A percentile compares a stretch with the other conserved stretches of the same genome.
Evolutionary conservation across 306 rosid species (phyloP).

Genomic region (Cucumis cinereus): DNA sequence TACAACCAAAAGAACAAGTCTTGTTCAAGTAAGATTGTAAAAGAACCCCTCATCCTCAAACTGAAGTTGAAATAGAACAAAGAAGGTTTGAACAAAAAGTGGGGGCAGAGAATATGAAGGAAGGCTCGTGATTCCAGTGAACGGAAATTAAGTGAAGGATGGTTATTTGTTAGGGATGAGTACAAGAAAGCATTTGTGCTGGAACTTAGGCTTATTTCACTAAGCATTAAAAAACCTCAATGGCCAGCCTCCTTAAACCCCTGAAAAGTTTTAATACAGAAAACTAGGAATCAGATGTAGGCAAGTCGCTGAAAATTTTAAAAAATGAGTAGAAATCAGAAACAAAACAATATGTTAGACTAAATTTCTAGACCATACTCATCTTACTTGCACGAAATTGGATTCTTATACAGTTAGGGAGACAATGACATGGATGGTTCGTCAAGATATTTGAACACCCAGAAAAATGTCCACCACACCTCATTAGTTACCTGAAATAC

Average conservation of each 20-base stretch:
- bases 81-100: neutral
- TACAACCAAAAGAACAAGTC: neutral
- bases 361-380: neutral
- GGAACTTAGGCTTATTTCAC: conserved; percentile 5
- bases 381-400: neutral
- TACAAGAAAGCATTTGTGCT: neutral
- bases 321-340: neutral
- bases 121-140: neutral
- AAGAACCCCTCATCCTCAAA: neutral
- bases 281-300: neutral
- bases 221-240: conserved; percentile 2
- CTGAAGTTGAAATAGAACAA: neutral
- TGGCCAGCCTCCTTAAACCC: conserved; percentile 7
- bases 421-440: neutral
- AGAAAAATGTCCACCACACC: neutral
- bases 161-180: neutral
- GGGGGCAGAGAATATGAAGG: neutral
- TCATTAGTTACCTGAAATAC: conserved; percentile 60
- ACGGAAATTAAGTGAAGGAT: neutral
- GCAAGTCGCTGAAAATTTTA: neutral
- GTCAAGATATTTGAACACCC: neutral
- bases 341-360: neutral
- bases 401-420: neutral
- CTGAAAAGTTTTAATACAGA: conserved; percentile 4
- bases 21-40: neutral